Evolutionary conservation across 768 basidiomycete genomes (phyloP).

Genomic region (Boletus speciosus): DNA sequence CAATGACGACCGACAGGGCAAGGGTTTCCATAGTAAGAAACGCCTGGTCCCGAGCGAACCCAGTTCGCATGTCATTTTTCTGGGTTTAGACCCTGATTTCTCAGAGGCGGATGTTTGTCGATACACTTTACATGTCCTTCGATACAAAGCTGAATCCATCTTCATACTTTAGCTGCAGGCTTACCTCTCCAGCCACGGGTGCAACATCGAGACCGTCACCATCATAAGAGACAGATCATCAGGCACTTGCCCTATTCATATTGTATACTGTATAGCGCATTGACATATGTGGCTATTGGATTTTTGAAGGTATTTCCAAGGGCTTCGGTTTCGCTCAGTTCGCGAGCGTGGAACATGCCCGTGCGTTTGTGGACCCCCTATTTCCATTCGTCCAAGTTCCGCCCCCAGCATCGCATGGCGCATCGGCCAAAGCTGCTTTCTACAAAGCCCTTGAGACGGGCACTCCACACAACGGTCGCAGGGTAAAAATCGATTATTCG

Average conservation of each 20-base stretch:
- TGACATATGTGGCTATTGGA: conserved; percentile 67
- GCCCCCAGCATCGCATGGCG: conserved; percentile 86
- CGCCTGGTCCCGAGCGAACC: conserved; percentile 81
- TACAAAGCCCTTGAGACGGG: conserved; percentile 75
- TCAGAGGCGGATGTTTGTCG: conserved; percentile 87
- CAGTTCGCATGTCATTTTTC: conserved; percentile 91
- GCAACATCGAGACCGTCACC: conserved; percentile 81
- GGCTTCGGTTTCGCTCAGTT: conserved; percentile 98
- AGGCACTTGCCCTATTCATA: conserved; percentile 87
- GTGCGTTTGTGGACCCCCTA: conserved; percentile 84
- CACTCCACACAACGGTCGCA: conserved; percentile 68
- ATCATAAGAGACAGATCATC: conserved; percentile 96
- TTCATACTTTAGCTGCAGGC: conserved; percentile 63
- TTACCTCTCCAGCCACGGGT: conserved; percentile 68
- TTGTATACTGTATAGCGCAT: conserved; percentile 62
- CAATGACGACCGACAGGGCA: conserved; percentile 47
- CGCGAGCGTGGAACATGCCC: conserved; percentile 77
- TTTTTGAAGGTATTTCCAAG: conserved; percentile 86
- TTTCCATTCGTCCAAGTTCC: conserved; percentile 92
- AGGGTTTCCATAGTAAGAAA: conserved; percentile 57
- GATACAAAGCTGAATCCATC: conserved; percentile 35
- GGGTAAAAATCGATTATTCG: conserved; percentile 95
- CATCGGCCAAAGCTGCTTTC: conserved; percentile 66
- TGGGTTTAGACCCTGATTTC: conserved; percentile 89
- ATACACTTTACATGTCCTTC: conserved; percentile 33